Conservation (phyloP, 768 basidiomycete species). For the Auriscalpium microsporum region DNA sequence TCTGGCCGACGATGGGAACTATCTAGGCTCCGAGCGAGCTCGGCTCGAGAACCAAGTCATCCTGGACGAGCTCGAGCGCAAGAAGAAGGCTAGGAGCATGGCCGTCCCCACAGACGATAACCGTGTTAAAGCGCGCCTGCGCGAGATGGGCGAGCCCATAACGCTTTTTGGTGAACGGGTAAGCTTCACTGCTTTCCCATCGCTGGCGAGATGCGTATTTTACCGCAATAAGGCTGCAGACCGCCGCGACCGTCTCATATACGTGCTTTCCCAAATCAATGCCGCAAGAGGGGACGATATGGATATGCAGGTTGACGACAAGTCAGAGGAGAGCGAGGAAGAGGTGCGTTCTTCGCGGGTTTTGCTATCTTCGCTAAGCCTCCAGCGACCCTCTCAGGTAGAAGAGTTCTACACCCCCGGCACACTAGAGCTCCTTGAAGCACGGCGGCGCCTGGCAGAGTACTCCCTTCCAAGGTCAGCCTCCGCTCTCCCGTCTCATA, state of each 20-base stretch:
- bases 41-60: slow-evolving; percentile 78
- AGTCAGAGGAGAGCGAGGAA: slow-evolving; percentile 64
- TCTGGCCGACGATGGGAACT: slow-evolving; percentile 71
- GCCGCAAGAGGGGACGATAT: slow-evolving; percentile 78
- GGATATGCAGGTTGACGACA: slow-evolving; percentile 66
- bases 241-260: slow-evolving; percentile 89
- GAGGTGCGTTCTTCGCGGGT: slow-evolving; percentile 40
- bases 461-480: slow-evolving; percentile 93
- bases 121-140: slow-evolving; percentile 78
- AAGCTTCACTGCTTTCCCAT: slow-evolving; percentile 26
- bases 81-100: slow-evolving; percentile 88
- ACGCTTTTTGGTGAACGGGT: slow-evolving; percentile 97
- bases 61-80: slow-evolving; percentile 92
- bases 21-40: slow-evolving; percentile 65
- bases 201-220: slow-evolving; percentile 11
- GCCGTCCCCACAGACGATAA: slow-evolving; percentile 97
- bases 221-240: slow-evolving; percentile 70
- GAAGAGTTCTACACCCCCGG: slow-evolving; percentile 97
- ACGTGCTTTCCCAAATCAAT: slow-evolving; percentile 90
- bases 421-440: slow-evolving; percentile 76
- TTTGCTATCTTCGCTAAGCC: background rate
- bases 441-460: slow-evolving; percentile 80
- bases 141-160: slow-evolving; percentile 95
- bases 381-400: slow-evolving; percentile 37
- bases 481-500: slow-evolving; percentile 46